Percentiles rank a stretch among this genome's conserved stretches.
phyloP scores from a whole-genome alignment of 306 rosid species.

The Mimosa bimucronata region DNA sequence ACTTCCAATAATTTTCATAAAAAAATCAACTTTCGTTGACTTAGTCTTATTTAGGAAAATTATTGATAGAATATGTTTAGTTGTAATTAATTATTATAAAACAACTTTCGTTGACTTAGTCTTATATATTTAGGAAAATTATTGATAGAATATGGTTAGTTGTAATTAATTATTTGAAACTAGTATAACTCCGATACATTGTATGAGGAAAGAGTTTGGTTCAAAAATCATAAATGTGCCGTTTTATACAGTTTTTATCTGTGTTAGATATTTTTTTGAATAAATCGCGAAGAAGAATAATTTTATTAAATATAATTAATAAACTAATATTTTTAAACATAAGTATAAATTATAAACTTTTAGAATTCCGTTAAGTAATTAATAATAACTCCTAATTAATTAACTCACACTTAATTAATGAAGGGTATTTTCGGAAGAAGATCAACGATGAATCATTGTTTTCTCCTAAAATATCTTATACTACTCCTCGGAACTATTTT shows the following conservation, averaged over 20 bases:
- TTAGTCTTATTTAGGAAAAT: not conserved
- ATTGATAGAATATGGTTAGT: not conserved
- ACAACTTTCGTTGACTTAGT: not conserved
- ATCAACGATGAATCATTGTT: no score
- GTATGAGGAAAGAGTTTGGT: not conserved
- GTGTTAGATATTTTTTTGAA: no score
- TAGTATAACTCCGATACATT: not conserved
- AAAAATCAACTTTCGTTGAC: not conserved
- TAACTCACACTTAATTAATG: no score
- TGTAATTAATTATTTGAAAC: not conserved
- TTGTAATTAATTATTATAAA: not conserved
- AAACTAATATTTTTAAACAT: no score
- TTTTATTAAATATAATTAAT: no score
- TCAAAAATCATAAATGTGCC: not conserved
- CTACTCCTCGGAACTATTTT: no score
- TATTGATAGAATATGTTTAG: not conserved
- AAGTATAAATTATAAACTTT: no score
- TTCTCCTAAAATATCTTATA: no score
- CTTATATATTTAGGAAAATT: not conserved
- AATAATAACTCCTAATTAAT: no score
- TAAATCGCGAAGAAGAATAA: no score
- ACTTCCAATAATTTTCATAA: not conserved
- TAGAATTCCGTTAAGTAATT: no score
- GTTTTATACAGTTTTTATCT: not conserved
- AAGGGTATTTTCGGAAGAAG: no score